Percentiles rank a stretch among this genome's conserved stretches.
phyloP scores from a whole-genome alignment of 805 yeast genomes.

The Metschnikowia henanensis region DNA sequence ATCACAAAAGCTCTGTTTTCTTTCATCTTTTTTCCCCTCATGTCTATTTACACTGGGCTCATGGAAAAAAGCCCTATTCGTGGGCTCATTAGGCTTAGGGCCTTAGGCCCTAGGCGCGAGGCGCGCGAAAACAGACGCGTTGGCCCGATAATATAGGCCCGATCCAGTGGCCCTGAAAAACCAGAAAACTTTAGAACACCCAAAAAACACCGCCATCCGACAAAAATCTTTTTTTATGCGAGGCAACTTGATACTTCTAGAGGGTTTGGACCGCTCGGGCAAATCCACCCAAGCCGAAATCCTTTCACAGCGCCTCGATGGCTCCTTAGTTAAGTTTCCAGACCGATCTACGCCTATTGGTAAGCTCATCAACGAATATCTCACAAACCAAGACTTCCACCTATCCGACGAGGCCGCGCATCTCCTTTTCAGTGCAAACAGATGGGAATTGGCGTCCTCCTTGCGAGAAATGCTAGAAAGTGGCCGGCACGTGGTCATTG shows the following conservation, averaged over 20 bases:
- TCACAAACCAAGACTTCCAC: conserved; percentile 48
- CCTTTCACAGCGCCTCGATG: conserved; percentile 21
- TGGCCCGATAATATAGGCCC: too few species aligned
- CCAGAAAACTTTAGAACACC: background rate
- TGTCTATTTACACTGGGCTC: too few species aligned
- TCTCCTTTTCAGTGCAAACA: conserved; percentile 83
- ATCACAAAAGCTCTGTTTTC: too few species aligned
- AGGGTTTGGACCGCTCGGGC: conserved; percentile 95
- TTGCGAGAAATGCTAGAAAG: conserved; percentile 45
- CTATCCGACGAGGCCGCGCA: conserved; percentile 83
- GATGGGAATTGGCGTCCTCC: conserved; percentile 77
- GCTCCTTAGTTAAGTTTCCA: conserved; percentile 73
- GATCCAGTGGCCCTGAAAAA: too few species aligned
- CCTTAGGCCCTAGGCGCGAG: too few species aligned
- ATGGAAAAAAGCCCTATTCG: too few species aligned
- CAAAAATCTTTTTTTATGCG: conserved; percentile 31
- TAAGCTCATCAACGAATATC: conserved; percentile 67
- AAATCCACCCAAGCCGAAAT: conserved; percentile 77
- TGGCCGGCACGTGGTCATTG: conserved; percentile 69
- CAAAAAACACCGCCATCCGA: background rate
- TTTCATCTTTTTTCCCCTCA: too few species aligned
- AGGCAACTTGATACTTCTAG: conserved; percentile 79
- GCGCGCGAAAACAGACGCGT: too few species aligned
- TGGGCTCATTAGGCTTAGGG: too few species aligned
- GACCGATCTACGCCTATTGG: conserved; percentile 87